Base-by-base conservation (phyloP, 768 basidiomycete genomes). In the Pleurotus giganteus region DNA sequence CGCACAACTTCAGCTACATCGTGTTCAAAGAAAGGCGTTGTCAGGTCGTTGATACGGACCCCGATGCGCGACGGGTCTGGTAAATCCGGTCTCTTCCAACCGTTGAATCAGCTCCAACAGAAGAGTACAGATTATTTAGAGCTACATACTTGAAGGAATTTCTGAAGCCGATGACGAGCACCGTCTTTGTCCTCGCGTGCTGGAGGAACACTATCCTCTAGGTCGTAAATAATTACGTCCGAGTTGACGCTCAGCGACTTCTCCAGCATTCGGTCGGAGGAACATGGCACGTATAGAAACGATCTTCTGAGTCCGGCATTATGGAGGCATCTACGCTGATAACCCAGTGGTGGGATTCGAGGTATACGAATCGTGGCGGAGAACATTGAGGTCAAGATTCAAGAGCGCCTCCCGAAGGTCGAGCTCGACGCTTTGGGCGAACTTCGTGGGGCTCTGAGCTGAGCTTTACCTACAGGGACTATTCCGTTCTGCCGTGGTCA, bases 151-250 rank as follows among this genome's bases (percentile, higher is more conserved):
- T 69, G 65, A 26, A 89, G 69, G 63, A 88, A 93, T 6, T 71
- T 69, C 31, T 69, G 66, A 4, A 90, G 71, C 6, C 82, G 74
- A 5, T 65, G 63, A 55, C 90, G 75, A 0, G 90, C 88, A 49
- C 75, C 68, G 19, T 70, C 69, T 66, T 91, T 90, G 55, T 84
- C 83, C 24, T 72, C 69, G 27, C 81, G 78, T 3, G 83, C 73
- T 4, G 88, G 87, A 3, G 91, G 73, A 0, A 95, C 83, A 57
- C 89, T 89, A 66, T 96, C 94, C 66, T 95, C 94, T 11, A 96
- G 75, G 72, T 96, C 94, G 63, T 93, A 94, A 23, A 93, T 86
- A 31, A 94, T 74, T 39, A 87, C 77, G 57, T 96, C 94, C 1
- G 91, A 84, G 2, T 70, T 65, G 12, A 76, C 74, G 8, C 63